Conservation (phyloP, 2,329 filamentous ascomycete species). For the Colletotrichum kahawae region DNA sequence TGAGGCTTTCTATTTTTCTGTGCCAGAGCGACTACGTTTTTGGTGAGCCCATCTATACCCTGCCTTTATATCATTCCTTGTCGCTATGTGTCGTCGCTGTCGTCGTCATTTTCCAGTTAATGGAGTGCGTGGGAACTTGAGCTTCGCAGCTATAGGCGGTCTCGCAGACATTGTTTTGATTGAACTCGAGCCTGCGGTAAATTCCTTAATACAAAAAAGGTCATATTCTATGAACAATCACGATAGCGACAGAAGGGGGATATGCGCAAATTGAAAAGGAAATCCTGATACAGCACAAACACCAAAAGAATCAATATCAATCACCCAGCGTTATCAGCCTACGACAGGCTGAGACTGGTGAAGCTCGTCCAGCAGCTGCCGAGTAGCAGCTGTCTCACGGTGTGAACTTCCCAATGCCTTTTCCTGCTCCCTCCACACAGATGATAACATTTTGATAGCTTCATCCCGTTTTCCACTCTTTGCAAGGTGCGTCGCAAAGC, state of each 20-base stretch:
- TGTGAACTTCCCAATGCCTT: background rate
- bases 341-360: background rate
- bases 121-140: too few relatives aligned
- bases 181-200: too few relatives aligned
- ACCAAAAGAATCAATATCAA: background rate
- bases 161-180: too few relatives aligned
- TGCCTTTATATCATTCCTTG: too few relatives aligned
- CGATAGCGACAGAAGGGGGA: background rate
- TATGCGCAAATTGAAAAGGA: background rate
- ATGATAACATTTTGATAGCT: background rate
- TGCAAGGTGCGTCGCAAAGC: background rate
- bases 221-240: too few relatives aligned
- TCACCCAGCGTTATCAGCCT: background rate
- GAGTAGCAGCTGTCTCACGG: background rate
- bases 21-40: too few relatives aligned
- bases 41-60: too few relatives aligned
- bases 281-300: background rate
- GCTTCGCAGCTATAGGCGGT: too few relatives aligned
- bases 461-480: fast-evolving
- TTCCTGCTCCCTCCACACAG: background rate
- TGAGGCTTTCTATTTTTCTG: too few relatives aligned
- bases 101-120: too few relatives aligned
- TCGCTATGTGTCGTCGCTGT: too few relatives aligned
- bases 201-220: too few relatives aligned
- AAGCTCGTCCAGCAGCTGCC: background rate